These are phyloP conservation scores for Botrytis sinoallii DNA, from an alignment of 2,329 filamentous ascomycete species.

Conservation along the genomic window DNA sequence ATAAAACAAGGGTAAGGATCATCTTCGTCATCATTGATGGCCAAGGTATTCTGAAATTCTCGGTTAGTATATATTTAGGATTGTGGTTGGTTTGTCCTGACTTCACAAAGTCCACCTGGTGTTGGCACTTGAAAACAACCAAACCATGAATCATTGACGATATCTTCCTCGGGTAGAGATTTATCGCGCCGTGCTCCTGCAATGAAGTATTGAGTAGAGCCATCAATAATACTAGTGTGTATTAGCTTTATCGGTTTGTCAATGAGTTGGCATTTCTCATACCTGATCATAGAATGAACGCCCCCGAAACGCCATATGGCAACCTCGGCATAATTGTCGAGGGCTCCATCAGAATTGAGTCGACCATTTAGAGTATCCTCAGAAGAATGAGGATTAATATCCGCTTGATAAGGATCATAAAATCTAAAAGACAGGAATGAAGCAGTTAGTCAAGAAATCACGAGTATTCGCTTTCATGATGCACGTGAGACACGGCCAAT, in stretches of 20 bases:
- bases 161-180: slow-evolving; percentile 12
- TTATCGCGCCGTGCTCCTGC: slow-evolving; percentile 27
- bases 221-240: slow-evolving; percentile 17
- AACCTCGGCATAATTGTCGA: slow-evolving; percentile 45
- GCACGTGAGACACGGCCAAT: background rate
- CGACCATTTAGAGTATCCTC: slow-evolving; percentile 29
- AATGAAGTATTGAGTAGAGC: slow-evolving; percentile 32
- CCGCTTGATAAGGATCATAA: slow-evolving; percentile 28
- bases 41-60: slow-evolving; percentile 12
- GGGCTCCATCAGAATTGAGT: slow-evolving; percentile 35
- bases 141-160: slow-evolving; percentile 30
- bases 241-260: background rate
- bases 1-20: slow-evolving; percentile 20
- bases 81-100: slow-evolving; percentile 15
- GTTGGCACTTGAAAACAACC: slow-evolving; percentile 30
- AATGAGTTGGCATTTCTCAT: background rate
- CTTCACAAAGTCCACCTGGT: slow-evolving; percentile 34
- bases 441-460: background rate
- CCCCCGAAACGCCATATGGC: slow-evolving; percentile 44
- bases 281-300: slow-evolving; percentile 35
- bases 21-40: background rate
- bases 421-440: slow-evolving; percentile 25
- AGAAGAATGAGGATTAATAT: slow-evolving; percentile 7
- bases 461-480: background rate
- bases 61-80: background rate